A percentile compares a stretch with the other conserved stretches of the same genome.
Conservation (phyloP, 1,284 basidiomycete species). For the Lignosus rhinocerotis region DNA sequence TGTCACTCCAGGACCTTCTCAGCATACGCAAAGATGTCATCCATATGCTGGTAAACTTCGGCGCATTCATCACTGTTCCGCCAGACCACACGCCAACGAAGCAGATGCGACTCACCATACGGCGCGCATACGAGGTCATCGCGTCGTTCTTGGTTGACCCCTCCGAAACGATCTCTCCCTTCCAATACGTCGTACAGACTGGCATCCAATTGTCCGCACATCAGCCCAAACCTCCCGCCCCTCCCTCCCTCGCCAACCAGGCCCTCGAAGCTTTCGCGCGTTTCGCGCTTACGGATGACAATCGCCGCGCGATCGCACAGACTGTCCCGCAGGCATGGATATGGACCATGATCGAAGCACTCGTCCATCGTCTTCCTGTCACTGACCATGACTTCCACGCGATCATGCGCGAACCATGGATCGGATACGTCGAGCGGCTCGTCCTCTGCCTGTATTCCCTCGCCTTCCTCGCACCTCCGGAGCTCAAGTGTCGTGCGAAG, state of each 20-base stretch:
- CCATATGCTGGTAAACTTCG: conserved; percentile 71
- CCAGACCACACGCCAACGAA: conserved; percentile 35
- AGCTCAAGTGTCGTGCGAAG: conserved; percentile 72
- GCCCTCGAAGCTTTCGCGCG: conserved; percentile 85
- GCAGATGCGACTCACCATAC: conserved; percentile 44
- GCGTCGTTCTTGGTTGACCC: conserved; percentile 79
- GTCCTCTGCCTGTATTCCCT: conserved; percentile 85
- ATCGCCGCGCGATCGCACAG: conserved; percentile 72
- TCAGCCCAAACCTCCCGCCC: conserved; percentile 39
- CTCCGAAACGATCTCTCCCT: conserved; percentile 62
- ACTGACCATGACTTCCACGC: conserved; percentile 77
- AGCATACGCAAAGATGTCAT: conserved; percentile 79
- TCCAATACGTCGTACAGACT: conserved; percentile 53
- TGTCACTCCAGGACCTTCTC: conserved; percentile 74
- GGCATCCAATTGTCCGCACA: conserved; percentile 43
- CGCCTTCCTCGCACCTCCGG: conserved; percentile 79
- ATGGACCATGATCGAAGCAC: conserved; percentile 63
- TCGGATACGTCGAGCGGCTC: conserved; percentile 79
- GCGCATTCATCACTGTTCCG: conserved; percentile 51
- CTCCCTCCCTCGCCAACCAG: conserved; percentile 67
- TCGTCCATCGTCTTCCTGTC: conserved; percentile 84
- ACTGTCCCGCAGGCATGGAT: conserved; percentile 60
- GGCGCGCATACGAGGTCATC: conserved; percentile 67
- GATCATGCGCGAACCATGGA: conserved; percentile 60
- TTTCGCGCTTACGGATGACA: conserved; percentile 75